A percentile compares a stretch with the other conserved stretches of the same genome.
These are phyloP conservation scores for Xylaria sp. DNA, from an alignment of 2,329 filamentous ascomycete genomes.

Conservation along the genomic window DNA sequence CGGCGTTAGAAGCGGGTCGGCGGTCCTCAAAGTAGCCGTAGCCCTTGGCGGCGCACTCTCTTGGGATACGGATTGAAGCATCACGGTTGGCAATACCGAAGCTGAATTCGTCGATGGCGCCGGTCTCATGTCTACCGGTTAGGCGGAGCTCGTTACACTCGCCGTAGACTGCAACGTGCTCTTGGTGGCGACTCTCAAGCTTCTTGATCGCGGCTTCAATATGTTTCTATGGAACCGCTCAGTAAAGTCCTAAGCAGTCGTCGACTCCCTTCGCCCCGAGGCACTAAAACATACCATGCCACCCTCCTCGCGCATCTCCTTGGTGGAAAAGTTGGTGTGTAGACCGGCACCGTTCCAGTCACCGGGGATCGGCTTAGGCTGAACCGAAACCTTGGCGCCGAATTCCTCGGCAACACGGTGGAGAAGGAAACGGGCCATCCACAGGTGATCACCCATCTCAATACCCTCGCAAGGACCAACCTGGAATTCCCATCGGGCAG, in stretches of 20 bases:
- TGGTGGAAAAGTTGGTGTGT: constrained; percentile 90
- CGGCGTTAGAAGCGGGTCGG: constrained; percentile 82
- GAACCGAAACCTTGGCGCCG: constrained; percentile 92
- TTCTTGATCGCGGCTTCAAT: constrained; percentile 91
- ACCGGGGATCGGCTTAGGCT: constrained; percentile 94
- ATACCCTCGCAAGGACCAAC: constrained; percentile 92
- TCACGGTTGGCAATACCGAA: constrained; percentile 97
- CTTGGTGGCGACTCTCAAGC: constrained; percentile 78
- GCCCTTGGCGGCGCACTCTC: constrained; percentile 84
- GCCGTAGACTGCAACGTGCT: constrained; percentile 94
- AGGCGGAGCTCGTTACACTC: constrained; percentile 96
- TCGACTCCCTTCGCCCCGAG: not conserved
- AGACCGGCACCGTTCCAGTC: constrained; percentile 94
- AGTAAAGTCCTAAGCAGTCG: not conserved
- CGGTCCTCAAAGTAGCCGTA: constrained; percentile 95
- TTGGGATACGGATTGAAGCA: constrained; percentile 91
- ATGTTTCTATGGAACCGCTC: constrained; percentile 64
- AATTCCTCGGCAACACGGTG: constrained; percentile 96
- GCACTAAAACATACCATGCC: constrained; percentile 70
- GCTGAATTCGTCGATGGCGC: constrained; percentile 90
- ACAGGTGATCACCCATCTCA: constrained; percentile 94
- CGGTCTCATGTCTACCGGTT: constrained; percentile 94
- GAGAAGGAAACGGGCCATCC: constrained; percentile 90
- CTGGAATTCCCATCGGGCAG: constrained; percentile 96
- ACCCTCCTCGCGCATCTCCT: constrained; percentile 87